Evolutionary conservation across 306 rosid genomes (phyloP), one percentile per base, ranked within the genome.

Genomic region (Prunus mongolica): DNA sequence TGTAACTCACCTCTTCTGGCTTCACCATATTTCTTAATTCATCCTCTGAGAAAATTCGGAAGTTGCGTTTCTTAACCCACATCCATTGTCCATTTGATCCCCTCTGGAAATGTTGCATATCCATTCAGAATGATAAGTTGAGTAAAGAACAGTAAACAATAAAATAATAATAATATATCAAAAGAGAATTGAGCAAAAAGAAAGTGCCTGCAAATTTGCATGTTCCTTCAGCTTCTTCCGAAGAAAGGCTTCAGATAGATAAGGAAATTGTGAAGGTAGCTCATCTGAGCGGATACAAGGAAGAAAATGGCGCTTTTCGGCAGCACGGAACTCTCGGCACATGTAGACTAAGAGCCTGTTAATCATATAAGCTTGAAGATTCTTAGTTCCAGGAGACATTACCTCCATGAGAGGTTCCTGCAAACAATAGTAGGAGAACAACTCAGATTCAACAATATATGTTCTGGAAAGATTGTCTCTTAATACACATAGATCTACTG

Each of bases 341-440:
- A 90, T 84, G 84, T 92, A 89, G 67, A 92, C 96, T 74, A 87
- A 47, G 56, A 92, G 87, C 89, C 97, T 88, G 82, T 89, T 95
- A 82, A 88, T 86, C 97, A 89, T 85, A 80, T 88, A 95, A 77
- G 84, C 90, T 83, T 90, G 98, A 83, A 95, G 95, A 86, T 87
- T 91, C 88, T 92, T 95, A 80, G 95, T 90, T 82, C 95, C 97
- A 56, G 98, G 98, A 44, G 98, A 90, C 76, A 92, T 82, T 69
- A 92, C 98, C 85, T 95, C 98, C 96, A 89, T 90, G 54, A 95
- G 96, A 56, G 98, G 98, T 85, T 95, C 98, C 98, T 95, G 89
- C 78, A 85, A 74, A 38, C 51, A 77, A 78, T 60, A 41, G 78
- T 60, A 45, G 34, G 64, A 76, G 34, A 75, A 38, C 55, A 34